These are phyloP conservation scores for Diplosphaera chodatii DNA, from an alignment of 139 green algal species.

Conservation along the genomic window DNA sequence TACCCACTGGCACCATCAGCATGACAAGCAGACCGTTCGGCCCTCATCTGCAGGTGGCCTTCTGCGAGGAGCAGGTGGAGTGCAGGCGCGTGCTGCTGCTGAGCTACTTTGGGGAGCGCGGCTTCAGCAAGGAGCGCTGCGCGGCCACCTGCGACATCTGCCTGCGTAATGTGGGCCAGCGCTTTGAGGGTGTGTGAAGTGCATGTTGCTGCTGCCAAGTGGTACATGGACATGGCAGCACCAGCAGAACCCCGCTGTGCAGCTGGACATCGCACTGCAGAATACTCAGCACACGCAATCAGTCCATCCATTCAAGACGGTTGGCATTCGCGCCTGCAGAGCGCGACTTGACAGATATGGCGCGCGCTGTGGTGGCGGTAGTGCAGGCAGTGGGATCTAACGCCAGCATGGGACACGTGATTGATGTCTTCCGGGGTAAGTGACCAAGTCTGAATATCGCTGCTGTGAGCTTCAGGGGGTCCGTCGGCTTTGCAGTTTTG, in stretches of 20 bases:
- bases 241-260: too few relatives aligned
- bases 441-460: too few relatives aligned
- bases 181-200: constrained; percentile 9
- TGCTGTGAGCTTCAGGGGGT: too few relatives aligned
- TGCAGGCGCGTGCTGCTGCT: constrained; percentile 76
- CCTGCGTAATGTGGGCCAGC: constrained; percentile 10
- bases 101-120: constrained; percentile 73
- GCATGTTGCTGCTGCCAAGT: neutral
- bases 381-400: constrained; percentile 20
- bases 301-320: neutral
- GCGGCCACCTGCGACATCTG: constrained; percentile 72
- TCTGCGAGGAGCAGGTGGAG: constrained; percentile 70
- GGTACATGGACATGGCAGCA: too few relatives aligned
- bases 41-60: constrained; percentile 50
- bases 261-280: too few relatives aligned
- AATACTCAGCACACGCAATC: too few relatives aligned
- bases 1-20: too few relatives aligned
- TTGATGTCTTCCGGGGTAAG: constrained; percentile 30
- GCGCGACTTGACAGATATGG: constrained; percentile 44
- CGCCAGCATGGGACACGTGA: constrained; percentile 17
- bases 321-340: too few relatives aligned
- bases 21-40: too few relatives aligned
- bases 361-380: constrained; percentile 37
- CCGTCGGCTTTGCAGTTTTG: too few relatives aligned
- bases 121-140: constrained; percentile 58